phyloP scores from a whole-genome alignment of 1,284 basidiomycete species.

The Mrakiaceae sp. region DNA sequence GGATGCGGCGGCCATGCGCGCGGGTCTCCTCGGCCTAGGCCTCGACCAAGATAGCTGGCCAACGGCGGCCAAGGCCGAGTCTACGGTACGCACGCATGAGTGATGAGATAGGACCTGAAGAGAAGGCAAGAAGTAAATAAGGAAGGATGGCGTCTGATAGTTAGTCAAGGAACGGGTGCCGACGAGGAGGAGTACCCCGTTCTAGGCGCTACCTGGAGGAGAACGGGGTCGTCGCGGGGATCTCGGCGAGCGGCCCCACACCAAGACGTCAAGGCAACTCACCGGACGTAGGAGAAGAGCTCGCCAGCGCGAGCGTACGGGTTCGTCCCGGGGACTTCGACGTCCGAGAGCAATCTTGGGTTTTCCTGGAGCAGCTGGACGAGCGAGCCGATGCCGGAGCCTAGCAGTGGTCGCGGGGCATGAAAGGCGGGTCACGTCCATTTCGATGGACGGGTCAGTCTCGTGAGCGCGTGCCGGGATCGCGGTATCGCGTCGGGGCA shows the following conservation, averaged over 20 bases:
- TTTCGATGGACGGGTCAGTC: too few species aligned
- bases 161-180: too few species aligned
- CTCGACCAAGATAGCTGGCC: background rate
- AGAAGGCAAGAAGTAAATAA: background rate
- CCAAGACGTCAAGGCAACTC: background rate
- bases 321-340: background rate
- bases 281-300: conserved; percentile 2
- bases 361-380: conserved; percentile 19
- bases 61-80: background rate
- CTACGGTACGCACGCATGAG: background rate
- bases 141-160: too few species aligned
- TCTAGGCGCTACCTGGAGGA: too few species aligned
- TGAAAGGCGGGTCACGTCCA: background rate
- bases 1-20: too few species aligned
- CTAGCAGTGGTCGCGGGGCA: background rate
- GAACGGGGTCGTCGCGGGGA: too few species aligned
- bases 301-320: background rate
- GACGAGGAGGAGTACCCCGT: background rate
- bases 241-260: too few species aligned
- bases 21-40: too few species aligned
- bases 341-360: conserved; percentile 19
- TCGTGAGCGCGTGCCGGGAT: too few species aligned
- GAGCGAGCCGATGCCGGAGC: conserved; percentile 25
- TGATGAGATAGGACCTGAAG: background rate
- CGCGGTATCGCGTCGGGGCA: too few species aligned